Conservation (phyloP, 148 eudicot species). For the Fallopia convolvulus region DNA sequence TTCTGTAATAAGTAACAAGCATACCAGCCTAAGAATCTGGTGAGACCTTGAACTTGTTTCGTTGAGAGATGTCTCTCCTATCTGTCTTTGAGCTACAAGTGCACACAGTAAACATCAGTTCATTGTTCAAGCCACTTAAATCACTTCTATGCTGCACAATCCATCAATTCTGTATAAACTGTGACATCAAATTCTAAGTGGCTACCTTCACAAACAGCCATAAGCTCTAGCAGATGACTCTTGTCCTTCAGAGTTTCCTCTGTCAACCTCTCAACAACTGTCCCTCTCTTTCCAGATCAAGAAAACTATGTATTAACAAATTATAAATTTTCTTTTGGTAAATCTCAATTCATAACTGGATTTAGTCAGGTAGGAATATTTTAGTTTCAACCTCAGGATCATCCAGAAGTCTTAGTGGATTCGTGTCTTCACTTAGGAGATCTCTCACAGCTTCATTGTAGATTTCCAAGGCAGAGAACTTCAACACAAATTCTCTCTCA, state of each 20-base stretch:
- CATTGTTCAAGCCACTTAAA: neutral
- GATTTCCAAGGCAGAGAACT: conserved; percentile 85
- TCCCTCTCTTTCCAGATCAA: conserved; percentile 67
- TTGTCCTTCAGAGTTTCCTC: conserved; percentile 74
- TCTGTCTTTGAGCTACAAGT: conserved; percentile 87
- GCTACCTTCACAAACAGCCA: conserved; percentile 84
- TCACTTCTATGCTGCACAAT: neutral
- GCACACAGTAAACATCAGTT: neutral
- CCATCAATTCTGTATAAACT: neutral
- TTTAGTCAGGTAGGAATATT: neutral
- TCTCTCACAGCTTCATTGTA: conserved; percentile 94
- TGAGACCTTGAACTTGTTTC: conserved; percentile 92
- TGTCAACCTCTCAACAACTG: conserved; percentile 82
- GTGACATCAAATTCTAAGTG: neutral
- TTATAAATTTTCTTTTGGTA: neutral
- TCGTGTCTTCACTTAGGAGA: conserved; percentile 74
- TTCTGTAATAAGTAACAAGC: conserved; percentile 4
- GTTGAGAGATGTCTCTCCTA: conserved; percentile 89
- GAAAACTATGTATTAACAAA: neutral
- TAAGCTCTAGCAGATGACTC: conserved; percentile 61
- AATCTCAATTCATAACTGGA: neutral
- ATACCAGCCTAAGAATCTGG: conserved; percentile 92
- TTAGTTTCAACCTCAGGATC: conserved; percentile 70
- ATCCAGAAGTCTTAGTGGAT: conserved; percentile 83
- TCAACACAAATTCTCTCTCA: conserved; percentile 70